Conservation (phyloP, 2,329 filamentous ascomycete genomes). For the Colletotrichum sojae region DNA sequence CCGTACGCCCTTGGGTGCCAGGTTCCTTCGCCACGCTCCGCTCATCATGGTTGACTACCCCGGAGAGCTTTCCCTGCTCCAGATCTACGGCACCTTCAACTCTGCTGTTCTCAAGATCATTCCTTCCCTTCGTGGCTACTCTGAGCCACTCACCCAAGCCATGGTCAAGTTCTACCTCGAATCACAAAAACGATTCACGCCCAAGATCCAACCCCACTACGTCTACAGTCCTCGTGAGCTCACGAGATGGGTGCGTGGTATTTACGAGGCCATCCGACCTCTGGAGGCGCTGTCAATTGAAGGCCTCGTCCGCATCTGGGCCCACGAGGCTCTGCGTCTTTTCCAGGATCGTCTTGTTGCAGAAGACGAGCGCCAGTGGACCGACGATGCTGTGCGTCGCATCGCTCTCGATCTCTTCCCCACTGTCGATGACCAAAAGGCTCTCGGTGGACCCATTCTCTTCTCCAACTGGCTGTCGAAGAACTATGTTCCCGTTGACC, state of each 20-base stretch:
- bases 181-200: slow-evolving; percentile 94
- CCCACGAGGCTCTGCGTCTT: slow-evolving; percentile 93
- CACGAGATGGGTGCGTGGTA: slow-evolving; percentile 95
- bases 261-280: slow-evolving; percentile 96
- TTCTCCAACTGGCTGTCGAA: slow-evolving; percentile 99
- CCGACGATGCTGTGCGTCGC: slow-evolving; percentile 85
- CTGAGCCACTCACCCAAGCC: slow-evolving; percentile 92
- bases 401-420: slow-evolving; percentile 95
- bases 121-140: slow-evolving; percentile 92
- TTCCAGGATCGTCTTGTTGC: slow-evolving; percentile 98
- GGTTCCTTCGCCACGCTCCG: slow-evolving; percentile 97
- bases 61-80: slow-evolving; percentile 91
- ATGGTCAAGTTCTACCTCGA: slow-evolving; percentile 98
- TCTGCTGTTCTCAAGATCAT: slow-evolving; percentile 96
- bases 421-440: slow-evolving; percentile 91
- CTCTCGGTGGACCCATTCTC: slow-evolving; percentile 91
- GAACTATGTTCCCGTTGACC: slow-evolving; percentile 97
- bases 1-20: slow-evolving; percentile 91
- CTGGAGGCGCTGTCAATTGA: slow-evolving; percentile 90
- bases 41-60: slow-evolving; percentile 99
- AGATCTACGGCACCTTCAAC: slow-evolving; percentile 99
- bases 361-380: slow-evolving; percentile 96
- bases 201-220: slow-evolving; percentile 97
- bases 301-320: slow-evolving; percentile 96
- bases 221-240: slow-evolving; percentile 99